Conservation (phyloP, 805 yeast genomes). For the Saccharomycopsis sp. region DNA sequence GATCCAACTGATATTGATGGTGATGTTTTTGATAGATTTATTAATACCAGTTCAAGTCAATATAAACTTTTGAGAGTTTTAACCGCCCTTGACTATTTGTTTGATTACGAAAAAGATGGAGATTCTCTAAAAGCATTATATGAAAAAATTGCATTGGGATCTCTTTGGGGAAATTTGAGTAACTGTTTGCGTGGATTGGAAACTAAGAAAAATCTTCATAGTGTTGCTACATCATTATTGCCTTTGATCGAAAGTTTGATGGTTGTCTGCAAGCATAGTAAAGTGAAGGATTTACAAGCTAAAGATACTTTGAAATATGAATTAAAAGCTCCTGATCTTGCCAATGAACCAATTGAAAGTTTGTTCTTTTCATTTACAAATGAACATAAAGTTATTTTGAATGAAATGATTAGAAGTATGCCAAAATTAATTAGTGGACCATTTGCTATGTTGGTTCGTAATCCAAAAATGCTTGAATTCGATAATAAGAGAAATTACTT, state of each 20-base stretch:
- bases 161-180: conserved; percentile 78
- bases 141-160: conserved; percentile 57
- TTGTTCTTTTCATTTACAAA: conserved; percentile 81
- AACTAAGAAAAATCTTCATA: conserved; percentile 41
- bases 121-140: conserved; percentile 48
- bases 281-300: conserved; percentile 44
- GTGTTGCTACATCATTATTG: conserved; percentile 67
- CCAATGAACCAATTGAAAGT: conserved; percentile 65
- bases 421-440: conserved; percentile 96
- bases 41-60: conserved; percentile 76
- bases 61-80: conserved; percentile 76
- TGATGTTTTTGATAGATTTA: conserved; percentile 53
- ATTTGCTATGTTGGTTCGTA: conserved; percentile 76
- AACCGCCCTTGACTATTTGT: conserved; percentile 80
- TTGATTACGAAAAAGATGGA: conserved; percentile 31
- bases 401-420: conserved; percentile 83
- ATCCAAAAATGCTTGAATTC: conserved; percentile 84
- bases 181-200: conserved; percentile 58
- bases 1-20: conserved; percentile 39
- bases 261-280: conserved; percentile 91
- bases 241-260: conserved; percentile 87
- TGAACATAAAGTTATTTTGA: conserved; percentile 76
- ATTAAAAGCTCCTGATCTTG: conserved; percentile 52
- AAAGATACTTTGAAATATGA: conserved; percentile 52
- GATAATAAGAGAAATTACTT: conserved; percentile 88